These are phyloP conservation scores for Colletotrichum sp. DNA, from an alignment of 2,329 filamentous ascomycete genomes.

Conservation along the genomic window DNA sequence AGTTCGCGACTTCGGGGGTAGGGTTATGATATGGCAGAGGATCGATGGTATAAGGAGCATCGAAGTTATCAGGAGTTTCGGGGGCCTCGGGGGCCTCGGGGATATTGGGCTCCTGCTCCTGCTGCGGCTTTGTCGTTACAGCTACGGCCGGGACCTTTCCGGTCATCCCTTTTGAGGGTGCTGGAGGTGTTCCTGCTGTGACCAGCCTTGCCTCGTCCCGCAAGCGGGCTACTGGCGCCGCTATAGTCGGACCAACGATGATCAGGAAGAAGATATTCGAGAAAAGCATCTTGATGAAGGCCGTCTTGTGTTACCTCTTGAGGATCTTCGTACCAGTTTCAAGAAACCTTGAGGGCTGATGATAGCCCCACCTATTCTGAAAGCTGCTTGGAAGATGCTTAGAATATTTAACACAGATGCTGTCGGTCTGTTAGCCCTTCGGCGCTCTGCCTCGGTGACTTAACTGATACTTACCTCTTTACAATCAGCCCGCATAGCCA, in stretches of 20 bases:
- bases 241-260: neutral
- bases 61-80: neutral
- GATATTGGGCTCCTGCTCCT: neutral
- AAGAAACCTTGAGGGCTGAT: rapidly evolving
- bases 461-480: neutral
- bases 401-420: neutral
- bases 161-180: neutral
- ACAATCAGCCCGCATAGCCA: neutral
- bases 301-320: rapidly evolving
- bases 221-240: neutral
- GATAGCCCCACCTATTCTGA: neutral
- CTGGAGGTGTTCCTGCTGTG: neutral
- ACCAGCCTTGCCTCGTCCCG: neutral
- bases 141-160: neutral
- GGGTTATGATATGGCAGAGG: neutral
- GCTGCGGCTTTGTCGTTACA: neutral
- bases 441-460: neutral
- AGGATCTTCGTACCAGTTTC: neutral
- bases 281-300: neutral
- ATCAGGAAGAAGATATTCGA: neutral
- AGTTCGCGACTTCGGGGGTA: neutral
- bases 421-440: neutral
- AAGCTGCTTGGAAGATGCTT: neutral
- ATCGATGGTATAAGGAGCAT: neutral
- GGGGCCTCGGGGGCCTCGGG: neutral